phyloP scores from a whole-genome alignment of 2,329 filamentous ascomycete species.

The Phaeophleospora eucalypticola region DNA sequence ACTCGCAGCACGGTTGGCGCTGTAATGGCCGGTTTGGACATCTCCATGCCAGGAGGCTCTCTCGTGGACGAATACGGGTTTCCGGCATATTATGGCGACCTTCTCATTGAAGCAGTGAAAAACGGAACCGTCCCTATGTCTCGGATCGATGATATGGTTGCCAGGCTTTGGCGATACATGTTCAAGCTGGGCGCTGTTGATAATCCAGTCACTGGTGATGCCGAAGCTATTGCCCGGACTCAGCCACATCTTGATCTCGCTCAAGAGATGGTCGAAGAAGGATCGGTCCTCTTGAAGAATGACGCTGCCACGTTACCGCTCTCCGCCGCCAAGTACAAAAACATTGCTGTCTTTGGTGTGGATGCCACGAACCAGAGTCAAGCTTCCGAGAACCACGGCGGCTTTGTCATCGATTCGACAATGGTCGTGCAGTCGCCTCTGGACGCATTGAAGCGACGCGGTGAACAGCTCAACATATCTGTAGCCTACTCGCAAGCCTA shows the following conservation, averaged over 20 bases:
- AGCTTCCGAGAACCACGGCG: conserved; percentile 10
- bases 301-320: not conserved
- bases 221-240: conserved; percentile 3
- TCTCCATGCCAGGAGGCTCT: conserved; percentile 9
- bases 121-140: conserved; percentile 5
- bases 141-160: conserved; percentile 7
- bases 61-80: conserved; percentile 7
- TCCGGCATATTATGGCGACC: conserved; percentile 8
- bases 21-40: conserved; percentile 7
- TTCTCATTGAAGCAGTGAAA: conserved; percentile 3
- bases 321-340: not conserved
- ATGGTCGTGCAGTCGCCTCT: conserved; percentile 9
- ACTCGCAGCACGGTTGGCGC: conserved; percentile 6
- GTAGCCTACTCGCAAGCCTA: conserved; percentile 10
- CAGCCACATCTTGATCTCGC: conserved; percentile 5
- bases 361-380: conserved; percentile 10
- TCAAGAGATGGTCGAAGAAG: conserved; percentile 5
- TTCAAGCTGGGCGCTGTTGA: conserved; percentile 8
- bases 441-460: conserved; percentile 5
- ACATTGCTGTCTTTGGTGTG: conserved; percentile 4
- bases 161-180: conserved; percentile 9
- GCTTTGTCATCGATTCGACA: conserved; percentile 14
- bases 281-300: conserved; percentile 6
- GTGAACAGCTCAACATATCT: conserved; percentile 2
- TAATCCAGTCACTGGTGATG: conserved; percentile 5